Evolutionary conservation across 139 green algal species (phyloP), one percentile per base, ranked within the genome.

Genomic region (Haematococcus sp.): DNA sequence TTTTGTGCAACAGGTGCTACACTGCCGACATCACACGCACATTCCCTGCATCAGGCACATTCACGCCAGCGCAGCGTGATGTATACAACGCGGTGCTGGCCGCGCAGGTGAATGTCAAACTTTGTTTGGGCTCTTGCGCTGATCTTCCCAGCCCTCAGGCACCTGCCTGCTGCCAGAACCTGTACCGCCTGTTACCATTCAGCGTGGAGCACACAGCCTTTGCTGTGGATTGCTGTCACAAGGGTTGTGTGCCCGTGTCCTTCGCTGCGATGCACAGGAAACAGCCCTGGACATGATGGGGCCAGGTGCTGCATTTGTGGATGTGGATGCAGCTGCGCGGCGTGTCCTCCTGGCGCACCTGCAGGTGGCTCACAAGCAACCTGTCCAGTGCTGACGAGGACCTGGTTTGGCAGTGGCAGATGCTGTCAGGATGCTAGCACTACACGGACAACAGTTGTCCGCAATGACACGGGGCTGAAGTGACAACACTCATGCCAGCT

Each of bases 21-120:
- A 86, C 84, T 7, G 84, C 84, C 0, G 84, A 89, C 72, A 89
- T 89, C 77, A 84, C 80, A 16, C 75, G 84, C 35, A 85, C 77
- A 13, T 86, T 85, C 44, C 84, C 84, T 19, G 72, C 63, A 9
- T 52, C 15, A 30, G 80, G 84, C 30, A 56, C 52, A 23, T 89
- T 85, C 69, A 59, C 59, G 13, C 35, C 61, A n/a, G 64, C 51
- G 1, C 58, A 72, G 31, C 71, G 55, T 1, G 75, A 81, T 30
- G 71, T 89, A 43, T 89, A 86, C 67, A 59, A 77, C n/a, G 66
- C 77, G 28, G 80, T 86, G 9, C 68, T 86, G 63, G 80, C 59
- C 19, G 52, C 70, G 9, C 80, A 86, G 64, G 58, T 68, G 49
- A 71, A n/a, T n/a, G n/a, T n/a, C n/a, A n/a, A n/a, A n/a, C 16